Evolutionary conservation across 768 basidiomycete species (phyloP).

Genomic region (Lactarius pseudohatsudake): DNA sequence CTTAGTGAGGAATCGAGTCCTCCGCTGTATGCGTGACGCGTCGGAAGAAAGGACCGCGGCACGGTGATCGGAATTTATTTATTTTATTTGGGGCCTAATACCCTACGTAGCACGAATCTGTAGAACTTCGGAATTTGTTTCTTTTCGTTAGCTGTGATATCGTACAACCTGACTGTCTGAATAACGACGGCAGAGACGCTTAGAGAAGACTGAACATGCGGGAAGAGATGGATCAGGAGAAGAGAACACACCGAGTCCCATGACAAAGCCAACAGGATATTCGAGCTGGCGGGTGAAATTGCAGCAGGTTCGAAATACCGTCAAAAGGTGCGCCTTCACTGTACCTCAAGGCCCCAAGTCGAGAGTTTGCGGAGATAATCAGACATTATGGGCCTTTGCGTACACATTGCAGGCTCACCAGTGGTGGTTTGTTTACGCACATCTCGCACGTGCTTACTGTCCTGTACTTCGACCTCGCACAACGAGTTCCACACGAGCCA

Average conservation of each 20-base stretch:
- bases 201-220: slow-evolving; percentile 23
- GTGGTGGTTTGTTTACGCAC: too few relatives aligned
- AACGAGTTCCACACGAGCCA: too few relatives aligned
- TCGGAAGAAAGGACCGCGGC: slow-evolving; percentile 87
- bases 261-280: slow-evolving; percentile 77
- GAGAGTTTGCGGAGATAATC: slow-evolving; percentile 16
- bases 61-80: slow-evolving; percentile 86
- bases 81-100: too few relatives aligned
- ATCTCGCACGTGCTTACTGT: too few relatives aligned
- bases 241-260: slow-evolving; percentile 75
- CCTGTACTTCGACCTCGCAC: too few relatives aligned
- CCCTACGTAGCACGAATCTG: too few relatives aligned
- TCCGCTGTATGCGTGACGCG: slow-evolving; percentile 70
- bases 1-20: slow-evolving; percentile 82
- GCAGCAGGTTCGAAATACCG: slow-evolving; percentile 68
- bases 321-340: slow-evolving; percentile 73
- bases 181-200: slow-evolving; percentile 38
- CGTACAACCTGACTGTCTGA: slow-evolving; percentile 63
- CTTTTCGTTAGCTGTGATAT: slow-evolving; percentile 56
- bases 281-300: slow-evolving; percentile 76
- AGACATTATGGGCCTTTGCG: neutral
- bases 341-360: slow-evolving; percentile 48
- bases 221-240: slow-evolving; percentile 37
- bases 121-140: too few relatives aligned
- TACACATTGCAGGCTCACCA: too few relatives aligned